A percentile compares a stretch with the other conserved stretches of the same genome.
These are phyloP conservation scores for Agrocybe pediades DNA, from an alignment of 768 basidiomycete species.

Conservation along the genomic window DNA sequence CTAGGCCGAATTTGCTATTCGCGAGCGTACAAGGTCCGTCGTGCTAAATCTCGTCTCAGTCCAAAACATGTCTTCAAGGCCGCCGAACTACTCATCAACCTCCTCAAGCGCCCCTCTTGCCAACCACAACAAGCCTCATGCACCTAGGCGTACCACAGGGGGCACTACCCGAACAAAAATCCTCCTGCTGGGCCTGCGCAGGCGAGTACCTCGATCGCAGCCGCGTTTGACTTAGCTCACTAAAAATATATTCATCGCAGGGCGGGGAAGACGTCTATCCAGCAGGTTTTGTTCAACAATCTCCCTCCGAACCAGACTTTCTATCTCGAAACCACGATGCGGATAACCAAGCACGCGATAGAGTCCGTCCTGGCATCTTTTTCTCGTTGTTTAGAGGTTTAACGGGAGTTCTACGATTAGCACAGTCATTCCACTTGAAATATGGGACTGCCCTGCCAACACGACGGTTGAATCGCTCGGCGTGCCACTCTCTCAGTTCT, in stretches of 20 bases:
- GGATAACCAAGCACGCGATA: constrained; percentile 70
- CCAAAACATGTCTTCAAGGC: constrained; percentile 24
- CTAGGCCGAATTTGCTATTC: not conserved
- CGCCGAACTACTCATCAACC: constrained; percentile 28
- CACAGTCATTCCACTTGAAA: constrained; percentile 88
- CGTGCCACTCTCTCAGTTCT: constrained; percentile 74
- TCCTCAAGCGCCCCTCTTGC: constrained; percentile 27
- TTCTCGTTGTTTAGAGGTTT: constrained; percentile 5
- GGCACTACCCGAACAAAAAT: constrained; percentile 59
- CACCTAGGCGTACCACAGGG: constrained; percentile 24
- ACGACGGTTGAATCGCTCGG: constrained; percentile 79
- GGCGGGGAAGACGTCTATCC: constrained; percentile 90
- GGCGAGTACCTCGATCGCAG: constrained; percentile 36
- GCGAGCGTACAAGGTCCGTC: not conserved
- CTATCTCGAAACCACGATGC: constrained; percentile 86
- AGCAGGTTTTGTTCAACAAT: constrained; percentile 89
- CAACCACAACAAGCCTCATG: constrained; percentile 28
- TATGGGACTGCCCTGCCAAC: constrained; percentile 95
- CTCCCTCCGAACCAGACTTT: constrained; percentile 84
- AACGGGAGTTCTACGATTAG: constrained; percentile 39
- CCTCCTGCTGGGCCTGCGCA: constrained; percentile 70
- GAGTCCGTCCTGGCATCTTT: constrained; percentile 58
- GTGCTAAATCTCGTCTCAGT: not conserved
- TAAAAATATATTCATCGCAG: constrained; percentile 36
- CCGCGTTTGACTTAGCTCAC: constrained; percentile 2